Evolutionary conservation across 225 moss, liverwort and hornwort species (phyloP), one percentile per base, ranked within the genome.

Genomic region (Bryoerythrophyllum caledonicum): DNA sequence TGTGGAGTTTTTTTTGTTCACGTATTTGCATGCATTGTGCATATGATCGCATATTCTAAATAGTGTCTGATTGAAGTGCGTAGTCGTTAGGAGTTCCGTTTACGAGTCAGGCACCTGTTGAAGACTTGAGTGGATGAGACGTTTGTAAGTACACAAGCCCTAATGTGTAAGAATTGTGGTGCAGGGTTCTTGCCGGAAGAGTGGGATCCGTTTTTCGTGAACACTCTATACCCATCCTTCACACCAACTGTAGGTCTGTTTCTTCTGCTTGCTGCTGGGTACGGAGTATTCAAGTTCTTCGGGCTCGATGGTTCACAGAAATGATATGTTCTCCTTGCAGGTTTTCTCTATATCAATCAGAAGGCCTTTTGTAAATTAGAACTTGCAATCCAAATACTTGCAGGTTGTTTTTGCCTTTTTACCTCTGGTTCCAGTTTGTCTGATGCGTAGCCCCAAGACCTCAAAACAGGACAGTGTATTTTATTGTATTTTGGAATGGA

Each of bases 171-270:
- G 65, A 14, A 49, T 62, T 74, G 63, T 40, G 25, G 19, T 65
- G 80, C 82, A 90, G 90, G 88, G 8, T 86, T 90, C 48, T 71
- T 90, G 76, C 86, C 90, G 55, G 80, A 82, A 70, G 90, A 90
- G 2, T 90, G 90, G 90, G 90, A 90, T 69, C 25, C 73, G 3
- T 86, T 88, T 64, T 23, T 88, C 8, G 82, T 88, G 76, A 82
- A 78, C 49, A 73, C 73, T 5, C 10, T 90, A 37, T 90, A 90
- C 61, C 90, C 90, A 49, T 74, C 88, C 49, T 90, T 84, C 35
- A 86, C 88, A 65, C 90, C 90, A 70, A 90, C 88, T 61, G 86
- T 90, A 46, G 84, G 82, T 40, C 15, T 90, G 59, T 90, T 90
- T 69, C 84, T 90, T 65, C 56, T 83, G 66, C 78, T 73, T 65